These are phyloP conservation scores for Erigeron philadelphicus DNA, from an alignment of 140 eudicot genomes.

Conservation along the genomic window DNA sequence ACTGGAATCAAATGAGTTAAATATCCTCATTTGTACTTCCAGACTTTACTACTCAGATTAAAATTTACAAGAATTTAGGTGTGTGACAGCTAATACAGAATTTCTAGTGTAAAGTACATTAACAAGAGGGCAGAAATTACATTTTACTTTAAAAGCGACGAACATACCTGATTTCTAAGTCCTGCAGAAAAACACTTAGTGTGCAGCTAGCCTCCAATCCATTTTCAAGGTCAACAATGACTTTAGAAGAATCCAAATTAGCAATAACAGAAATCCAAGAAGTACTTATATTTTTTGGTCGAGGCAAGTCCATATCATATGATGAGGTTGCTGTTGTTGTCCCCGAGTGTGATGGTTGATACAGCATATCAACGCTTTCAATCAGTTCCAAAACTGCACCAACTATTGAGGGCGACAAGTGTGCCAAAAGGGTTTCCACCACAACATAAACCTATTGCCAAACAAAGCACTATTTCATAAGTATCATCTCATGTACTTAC, in stretches of 20 bases:
- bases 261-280: conserved; percentile 45
- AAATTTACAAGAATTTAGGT: neutral
- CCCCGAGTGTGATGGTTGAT: conserved; percentile 24
- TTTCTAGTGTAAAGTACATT: neutral
- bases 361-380: conserved; percentile 33
- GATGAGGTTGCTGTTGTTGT: conserved; percentile 19
- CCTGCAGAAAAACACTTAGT: conserved; percentile 45
- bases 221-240: conserved; percentile 69
- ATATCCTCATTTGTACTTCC: conserved; percentile 12
- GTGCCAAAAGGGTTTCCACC: conserved; percentile 42
- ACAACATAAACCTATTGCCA: conserved; percentile 52
- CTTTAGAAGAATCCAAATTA: conserved; percentile 42
- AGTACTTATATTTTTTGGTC: conserved; percentile 10
- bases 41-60: conserved; percentile 2
- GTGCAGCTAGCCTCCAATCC: conserved; percentile 46
- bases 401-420: conserved; percentile 56
- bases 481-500: conserved; percentile 3
- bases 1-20: conserved; percentile 6
- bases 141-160: conserved; percentile 4
- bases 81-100: conserved; percentile 3
- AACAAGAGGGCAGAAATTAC: neutral
- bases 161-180: conserved; percentile 51
- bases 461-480: conserved; percentile 10
- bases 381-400: conserved; percentile 46
- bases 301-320: conserved; percentile 22